Base-by-base conservation (phyloP, 768 basidiomycete species). In the Boletus rex-veris region DNA sequence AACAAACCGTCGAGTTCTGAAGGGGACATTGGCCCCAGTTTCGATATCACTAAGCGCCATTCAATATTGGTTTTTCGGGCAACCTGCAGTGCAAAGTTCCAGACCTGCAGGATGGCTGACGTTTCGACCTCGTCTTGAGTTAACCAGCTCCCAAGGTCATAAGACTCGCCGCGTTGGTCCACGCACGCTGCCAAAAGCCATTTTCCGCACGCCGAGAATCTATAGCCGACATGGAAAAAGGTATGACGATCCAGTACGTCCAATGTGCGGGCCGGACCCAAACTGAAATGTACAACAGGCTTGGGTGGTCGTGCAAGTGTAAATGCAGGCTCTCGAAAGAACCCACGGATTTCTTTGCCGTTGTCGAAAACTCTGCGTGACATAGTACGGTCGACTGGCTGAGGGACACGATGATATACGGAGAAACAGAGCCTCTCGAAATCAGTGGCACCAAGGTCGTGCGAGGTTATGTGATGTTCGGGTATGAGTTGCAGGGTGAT, bases 141-240 rank as follows among this genome's bases (percentile, higher is more conserved):
- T 24, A 85, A 64, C 84, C 87, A 88, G 8, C 86, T 81, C 8
- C 79, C 81, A 26, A 85, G 63, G 55, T 88, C 83, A 60, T 87
- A 82, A 15, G 78, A 82, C 65, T 93, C 89, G 3, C 90, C 92
- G 2, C 86, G 76, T 65, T 92, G 83, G 63, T 94, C 92, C 7
- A 88, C 73, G 61, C 85, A 87, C 30, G 82, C 76, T n/a, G 82
- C 82, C 16, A 90, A 64, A 7, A 92, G 74, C 92, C 91, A 93
- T 65, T 85, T 86, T 10, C 85, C 80, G 53, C 86, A 88, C 5
- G 66, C 60, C 11, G 86, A 85, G 2, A 86, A 55, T 38, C 72
- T 76, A 66, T 94, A 94, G 3, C 82, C 92, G 37, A 92, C 77
- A 64, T 94, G 92, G 41, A 94, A 71, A 49, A 92, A 70, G 1